These are phyloP conservation scores for Alectoria sarmentosa DNA, from an alignment of 495 filamentous ascomycete genomes.

Conservation along the genomic window DNA sequence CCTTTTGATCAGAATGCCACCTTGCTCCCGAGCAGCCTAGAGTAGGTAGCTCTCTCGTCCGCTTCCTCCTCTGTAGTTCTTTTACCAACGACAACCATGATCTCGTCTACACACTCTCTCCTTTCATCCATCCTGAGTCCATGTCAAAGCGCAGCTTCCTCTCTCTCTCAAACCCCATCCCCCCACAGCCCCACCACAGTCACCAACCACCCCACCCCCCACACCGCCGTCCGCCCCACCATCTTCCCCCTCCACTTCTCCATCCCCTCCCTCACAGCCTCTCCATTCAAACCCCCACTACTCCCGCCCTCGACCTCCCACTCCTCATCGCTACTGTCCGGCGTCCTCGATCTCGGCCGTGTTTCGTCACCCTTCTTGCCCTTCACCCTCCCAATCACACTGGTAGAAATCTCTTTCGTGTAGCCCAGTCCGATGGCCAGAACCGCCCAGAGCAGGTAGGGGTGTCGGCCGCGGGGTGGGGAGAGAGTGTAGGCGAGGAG, in stretches of 20 bases:
- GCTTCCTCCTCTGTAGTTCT: no score
- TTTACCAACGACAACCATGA: no score
- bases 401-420: constrained; percentile 35
- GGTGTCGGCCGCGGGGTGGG: constrained; percentile 62
- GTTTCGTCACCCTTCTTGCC: constrained; percentile 25
- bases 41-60: no score
- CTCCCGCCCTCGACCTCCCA: constrained; percentile 52
- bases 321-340: constrained; percentile 50
- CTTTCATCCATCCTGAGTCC: neutral
- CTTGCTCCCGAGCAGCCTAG: neutral
- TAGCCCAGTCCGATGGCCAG: constrained; percentile 48
- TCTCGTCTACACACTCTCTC: no score
- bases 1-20: neutral
- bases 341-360: constrained; percentile 27
- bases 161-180: constrained; percentile 46
- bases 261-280: constrained; percentile 67
- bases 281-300: constrained; percentile 56
- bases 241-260: constrained; percentile 57
- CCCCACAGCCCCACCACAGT: constrained; percentile 85
- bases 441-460: constrained; percentile 76
- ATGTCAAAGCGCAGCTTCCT: neutral
- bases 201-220: constrained; percentile 63
- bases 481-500: constrained; percentile 67
- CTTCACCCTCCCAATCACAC: constrained; percentile 28
- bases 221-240: constrained; percentile 50